phyloP scores from a whole-genome alignment of 2,329 filamentous ascomycete species.

The Incumbomyces delicatus region DNA sequence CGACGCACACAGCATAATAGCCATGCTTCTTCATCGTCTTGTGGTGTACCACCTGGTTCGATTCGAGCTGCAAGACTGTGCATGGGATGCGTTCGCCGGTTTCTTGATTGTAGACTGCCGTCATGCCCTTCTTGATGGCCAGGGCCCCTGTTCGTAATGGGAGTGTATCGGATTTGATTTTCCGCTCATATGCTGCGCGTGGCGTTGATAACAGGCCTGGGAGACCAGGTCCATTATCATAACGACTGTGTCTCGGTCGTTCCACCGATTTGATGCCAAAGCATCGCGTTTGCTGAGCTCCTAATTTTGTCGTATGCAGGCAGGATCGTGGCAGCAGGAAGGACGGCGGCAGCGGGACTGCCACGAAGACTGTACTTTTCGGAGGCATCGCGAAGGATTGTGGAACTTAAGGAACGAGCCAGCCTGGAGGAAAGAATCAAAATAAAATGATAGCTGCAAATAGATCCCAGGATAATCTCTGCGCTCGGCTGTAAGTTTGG shows the following conservation, averaged over 20 bases:
- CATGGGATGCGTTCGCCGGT: constrained; percentile 71
- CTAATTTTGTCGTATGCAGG: constrained; percentile 12
- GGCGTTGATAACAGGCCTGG: constrained; percentile 43
- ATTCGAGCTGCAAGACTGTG: constrained; percentile 87
- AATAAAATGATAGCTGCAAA: no score
- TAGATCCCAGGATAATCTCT: no score
- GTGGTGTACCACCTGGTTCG: constrained; percentile 77
- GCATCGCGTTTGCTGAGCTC: constrained; percentile 23
- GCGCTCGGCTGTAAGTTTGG: no score
- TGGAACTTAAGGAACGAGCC: no score
- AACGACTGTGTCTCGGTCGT: constrained; percentile 40
- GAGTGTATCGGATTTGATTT: constrained; percentile 40
- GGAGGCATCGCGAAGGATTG: constrained; percentile 14
- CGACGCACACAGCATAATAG: constrained; percentile 90
- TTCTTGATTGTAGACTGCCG: constrained; percentile 68
- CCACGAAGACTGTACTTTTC: constrained; percentile 11
- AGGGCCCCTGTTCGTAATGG: constrained; percentile 70
- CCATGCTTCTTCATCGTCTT: constrained; percentile 75
- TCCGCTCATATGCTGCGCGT: constrained; percentile 50
- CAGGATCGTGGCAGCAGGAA: constrained; percentile 22
- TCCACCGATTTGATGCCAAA: constrained; percentile 51
- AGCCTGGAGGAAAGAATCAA: no score
- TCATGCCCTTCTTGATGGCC: constrained; percentile 92
- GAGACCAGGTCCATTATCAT: constrained; percentile 43
- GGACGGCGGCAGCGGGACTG: constrained; percentile 16